These are phyloP conservation scores for Talaromyces liani DNA, from an alignment of 495 filamentous ascomycete genomes.

Conservation along the genomic window DNA sequence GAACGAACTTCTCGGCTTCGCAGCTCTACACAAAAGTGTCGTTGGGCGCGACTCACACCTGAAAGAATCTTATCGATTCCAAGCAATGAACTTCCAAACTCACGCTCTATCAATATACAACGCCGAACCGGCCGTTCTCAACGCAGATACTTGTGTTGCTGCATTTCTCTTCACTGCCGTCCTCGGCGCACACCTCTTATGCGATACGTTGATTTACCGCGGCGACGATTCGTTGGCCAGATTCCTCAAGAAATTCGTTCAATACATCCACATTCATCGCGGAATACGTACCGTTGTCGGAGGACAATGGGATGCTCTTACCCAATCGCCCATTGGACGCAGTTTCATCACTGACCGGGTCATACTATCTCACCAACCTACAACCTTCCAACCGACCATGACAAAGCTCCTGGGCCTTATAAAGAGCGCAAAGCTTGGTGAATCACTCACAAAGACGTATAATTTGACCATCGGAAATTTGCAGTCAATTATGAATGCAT, in stretches of 20 bases:
- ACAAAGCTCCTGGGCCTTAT: slow-evolving; percentile 10
- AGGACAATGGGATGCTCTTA: slow-evolving; percentile 17
- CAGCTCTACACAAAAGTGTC: background rate
- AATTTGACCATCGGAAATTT: slow-evolving; percentile 13
- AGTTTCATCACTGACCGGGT: slow-evolving; percentile 9
- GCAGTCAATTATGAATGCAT: slow-evolving; percentile 10
- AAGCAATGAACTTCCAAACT: slow-evolving; percentile 42
- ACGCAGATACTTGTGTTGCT: slow-evolving; percentile 29
- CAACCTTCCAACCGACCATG: background rate
- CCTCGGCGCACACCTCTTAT: slow-evolving; percentile 40
- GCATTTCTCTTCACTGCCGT: slow-evolving; percentile 42
- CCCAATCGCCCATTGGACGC: background rate
- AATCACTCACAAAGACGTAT: slow-evolving; percentile 12
- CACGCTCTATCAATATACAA: slow-evolving; percentile 40
- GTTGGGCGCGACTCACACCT: background rate
- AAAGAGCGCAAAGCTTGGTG: slow-evolving; percentile 8
- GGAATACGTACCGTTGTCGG: slow-evolving; percentile 30
- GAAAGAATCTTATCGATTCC: slow-evolving; percentile 27
- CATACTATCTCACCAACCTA: slow-evolving; percentile 4
- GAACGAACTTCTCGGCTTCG: background rate
- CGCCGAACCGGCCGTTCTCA: slow-evolving; percentile 13
- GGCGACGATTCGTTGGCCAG: slow-evolving; percentile 18
- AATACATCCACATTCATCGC: slow-evolving; percentile 34
- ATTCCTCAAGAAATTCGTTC: slow-evolving; percentile 32
- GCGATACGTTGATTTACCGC: slow-evolving; percentile 25